Evolutionary conservation across 2,329 filamentous ascomycete genomes (phyloP), one percentile per base, ranked within the genome.

Genomic region (Akanthomyces uredinophilus): DNA sequence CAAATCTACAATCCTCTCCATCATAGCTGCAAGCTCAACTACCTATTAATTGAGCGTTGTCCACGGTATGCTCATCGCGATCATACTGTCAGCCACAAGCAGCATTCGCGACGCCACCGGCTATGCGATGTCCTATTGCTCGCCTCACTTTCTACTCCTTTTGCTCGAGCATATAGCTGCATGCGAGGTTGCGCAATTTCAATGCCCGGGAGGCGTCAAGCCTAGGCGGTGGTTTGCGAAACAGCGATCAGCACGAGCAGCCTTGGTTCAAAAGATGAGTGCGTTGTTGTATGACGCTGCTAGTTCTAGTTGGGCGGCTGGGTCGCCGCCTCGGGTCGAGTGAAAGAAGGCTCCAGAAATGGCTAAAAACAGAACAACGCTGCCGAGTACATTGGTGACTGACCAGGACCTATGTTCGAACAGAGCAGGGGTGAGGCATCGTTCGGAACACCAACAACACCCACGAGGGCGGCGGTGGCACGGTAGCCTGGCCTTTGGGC

Each of bases 351-450:
- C 24, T 54, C 24, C 18, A 43, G 39, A 29, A 50, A 41, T 51
- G 49, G 49, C 49, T 51, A 54, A 54, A 54, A 43, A 29, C 52
- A 54, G 52, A 54, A 43, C 35, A 39, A 53, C 29, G 49, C 49
- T 52, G 49, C 51, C 51, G 51, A 54, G 22, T 29, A 49, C 6
- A 29, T 10, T 47, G 44, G 44, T 35, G 32, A 35, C 10, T 35
- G 32, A 35, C 32, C 32, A 35, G 46, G 11, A 13, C 32, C 8
- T 5, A 39, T 13, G 32, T 35, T 18, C 49, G 27, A 35, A 27
- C 35, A 43, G 27, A 35, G 18, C 35, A 43, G 51, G 51, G 51
- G 51, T 53, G 50, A n/a, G n/a, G n/a, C n/a, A n/a, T n/a, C 14
- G 18, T 27, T 27, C 14, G 20, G 6, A 47, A 13, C 37, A 41